A percentile compares a stretch with the other conserved stretches of the same genome.
Evolutionary conservation across 768 basidiomycete genomes (phyloP).

Genomic region (Kwoniella sp.): DNA sequence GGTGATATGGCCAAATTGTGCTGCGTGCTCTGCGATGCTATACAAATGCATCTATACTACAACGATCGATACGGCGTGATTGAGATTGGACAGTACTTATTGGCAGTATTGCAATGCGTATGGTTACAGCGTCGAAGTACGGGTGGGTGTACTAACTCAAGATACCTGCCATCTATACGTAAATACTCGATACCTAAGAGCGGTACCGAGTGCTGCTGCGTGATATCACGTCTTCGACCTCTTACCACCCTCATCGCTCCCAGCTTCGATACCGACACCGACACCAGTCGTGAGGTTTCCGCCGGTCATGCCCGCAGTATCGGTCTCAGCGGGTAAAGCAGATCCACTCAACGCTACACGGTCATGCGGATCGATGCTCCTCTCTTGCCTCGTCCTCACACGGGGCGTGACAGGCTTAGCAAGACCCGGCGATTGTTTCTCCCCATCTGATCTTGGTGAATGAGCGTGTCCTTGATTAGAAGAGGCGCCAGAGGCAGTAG

Average conservation of each 20-base stretch:
- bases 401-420: slow-evolving; percentile 28
- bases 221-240: background rate
- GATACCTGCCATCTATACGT: too few species aligned
- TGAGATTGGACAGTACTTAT: too few species aligned
- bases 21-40: too few species aligned
- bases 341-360: slow-evolving; percentile 12
- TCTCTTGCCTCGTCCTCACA: slow-evolving; percentile 24
- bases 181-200: too few species aligned
- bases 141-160: too few species aligned
- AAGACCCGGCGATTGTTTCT: slow-evolving; percentile 7
- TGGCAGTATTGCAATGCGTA: too few species aligned
- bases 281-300: too few species aligned
- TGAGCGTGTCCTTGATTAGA: background rate
- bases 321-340: background rate
- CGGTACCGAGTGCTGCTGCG: too few species aligned
- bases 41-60: too few species aligned
- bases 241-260: background rate
- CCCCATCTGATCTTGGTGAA: background rate
- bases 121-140: too few species aligned
- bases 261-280: background rate
- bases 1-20: too few species aligned
- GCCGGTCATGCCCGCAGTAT: background rate
- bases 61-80: too few species aligned
- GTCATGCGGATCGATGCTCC: slow-evolving; percentile 17
- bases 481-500: background rate